Conservation (phyloP, 768 basidiomycete species). For the Xerocomellus chrysenteron region DNA sequence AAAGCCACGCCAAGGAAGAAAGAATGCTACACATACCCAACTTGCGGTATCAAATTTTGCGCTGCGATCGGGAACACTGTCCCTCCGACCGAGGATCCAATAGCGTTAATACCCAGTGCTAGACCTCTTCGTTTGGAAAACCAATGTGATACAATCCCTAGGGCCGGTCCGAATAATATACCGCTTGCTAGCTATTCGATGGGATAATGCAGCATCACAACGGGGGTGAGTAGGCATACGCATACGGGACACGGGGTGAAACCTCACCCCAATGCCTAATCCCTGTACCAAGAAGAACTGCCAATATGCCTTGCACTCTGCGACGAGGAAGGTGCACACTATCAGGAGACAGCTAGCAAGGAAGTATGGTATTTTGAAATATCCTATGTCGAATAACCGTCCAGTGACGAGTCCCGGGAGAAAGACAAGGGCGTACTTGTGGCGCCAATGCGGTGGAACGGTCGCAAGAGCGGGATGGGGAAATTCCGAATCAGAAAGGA, state of each 20-base stretch:
- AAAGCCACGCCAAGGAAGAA: background rate
- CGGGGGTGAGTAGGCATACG: background rate
- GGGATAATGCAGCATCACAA: background rate
- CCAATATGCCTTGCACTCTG: conserved; percentile 74
- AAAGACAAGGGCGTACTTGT: conserved; percentile 61
- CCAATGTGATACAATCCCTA: conserved; percentile 69
- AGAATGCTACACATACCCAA: conserved; percentile 47
- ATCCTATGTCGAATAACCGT: conserved; percentile 72
- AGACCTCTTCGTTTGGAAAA: conserved; percentile 57
- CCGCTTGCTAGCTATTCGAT: conserved; percentile 42
- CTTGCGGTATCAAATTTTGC: conserved; percentile 49
- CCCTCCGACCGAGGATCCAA: conserved; percentile 70
- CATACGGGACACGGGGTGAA: no score
- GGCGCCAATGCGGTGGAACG: background rate
- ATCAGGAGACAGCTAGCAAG: conserved; percentile 51
- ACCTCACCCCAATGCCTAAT: conserved; percentile 58
- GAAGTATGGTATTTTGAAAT: conserved; percentile 52
- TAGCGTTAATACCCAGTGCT: conserved; percentile 60
- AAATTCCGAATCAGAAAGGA: background rate
- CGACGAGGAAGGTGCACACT: conserved; percentile 58
- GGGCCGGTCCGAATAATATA: conserved; percentile 59
- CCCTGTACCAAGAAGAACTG: conserved; percentile 79
- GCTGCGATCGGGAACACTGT: conserved; percentile 63
- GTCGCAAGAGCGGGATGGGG: background rate
- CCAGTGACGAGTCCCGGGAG: conserved; percentile 63